Conservation (phyloP, 1,139 yeast species). For the Saccharomycopsis crataegensis region DNA sequence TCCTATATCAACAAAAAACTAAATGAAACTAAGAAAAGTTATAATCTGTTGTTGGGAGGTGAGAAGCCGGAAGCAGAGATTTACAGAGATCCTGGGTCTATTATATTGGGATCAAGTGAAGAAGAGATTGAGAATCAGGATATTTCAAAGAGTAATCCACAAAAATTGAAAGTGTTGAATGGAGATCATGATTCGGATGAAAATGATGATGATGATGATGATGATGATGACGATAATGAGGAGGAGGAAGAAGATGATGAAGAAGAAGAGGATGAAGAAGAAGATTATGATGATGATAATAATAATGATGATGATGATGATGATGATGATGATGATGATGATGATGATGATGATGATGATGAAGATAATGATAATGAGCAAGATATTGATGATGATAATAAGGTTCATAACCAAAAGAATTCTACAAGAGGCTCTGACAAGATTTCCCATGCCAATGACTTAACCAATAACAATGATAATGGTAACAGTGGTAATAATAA, state of each 20-base stretch:
- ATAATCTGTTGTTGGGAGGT: constrained; percentile 89
- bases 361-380: neutral
- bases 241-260: constrained; percentile 21
- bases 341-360: neutral
- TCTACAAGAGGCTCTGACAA: neutral
- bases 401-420: constrained; percentile 4
- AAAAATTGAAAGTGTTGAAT: constrained; percentile 22
- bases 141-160: constrained; percentile 29
- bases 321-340: constrained; percentile 32
- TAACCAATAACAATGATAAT: neutral
- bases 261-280: constrained; percentile 24
- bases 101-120: constrained; percentile 25
- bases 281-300: constrained; percentile 26
- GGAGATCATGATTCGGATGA: constrained; percentile 20
- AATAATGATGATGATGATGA: constrained; percentile 22
- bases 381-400: constrained; percentile 26
- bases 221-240: constrained; percentile 20
- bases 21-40: constrained; percentile 86
- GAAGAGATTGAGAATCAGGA: constrained; percentile 25
- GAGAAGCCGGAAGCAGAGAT: constrained; percentile 20
- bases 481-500: neutral
- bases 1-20: constrained; percentile 76
- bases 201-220: constrained; percentile 18
- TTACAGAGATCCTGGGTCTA: constrained; percentile 22
- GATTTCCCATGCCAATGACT: neutral